Conservation (phyloP, 176 grass and related monocot genomes). For the Ensete ventricosum region DNA sequence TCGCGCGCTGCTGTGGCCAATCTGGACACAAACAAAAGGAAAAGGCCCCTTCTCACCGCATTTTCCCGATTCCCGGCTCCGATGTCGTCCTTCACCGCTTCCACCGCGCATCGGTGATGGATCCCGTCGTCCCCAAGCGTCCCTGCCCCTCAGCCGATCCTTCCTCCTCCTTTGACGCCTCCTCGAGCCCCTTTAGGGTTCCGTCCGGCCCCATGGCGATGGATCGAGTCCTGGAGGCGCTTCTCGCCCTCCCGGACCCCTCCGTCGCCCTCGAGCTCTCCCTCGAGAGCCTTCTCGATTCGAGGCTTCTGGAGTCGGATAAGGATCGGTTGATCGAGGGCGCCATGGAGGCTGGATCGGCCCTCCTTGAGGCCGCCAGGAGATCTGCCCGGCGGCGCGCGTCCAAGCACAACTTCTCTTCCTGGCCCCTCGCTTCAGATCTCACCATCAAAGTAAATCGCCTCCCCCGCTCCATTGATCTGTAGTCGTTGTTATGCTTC, state of each 20-base stretch:
- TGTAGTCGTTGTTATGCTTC: neutral
- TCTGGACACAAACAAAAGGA: too few species aligned
- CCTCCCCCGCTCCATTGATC: neutral
- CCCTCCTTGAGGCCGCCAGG: conserved; percentile 29
- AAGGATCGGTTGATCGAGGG: conserved; percentile 21
- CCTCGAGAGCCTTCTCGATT: conserved; percentile 29
- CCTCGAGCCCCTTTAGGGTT: neutral
- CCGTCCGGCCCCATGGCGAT: neutral
- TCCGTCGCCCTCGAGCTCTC: conserved; percentile 28
- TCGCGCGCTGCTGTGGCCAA: too few species aligned
- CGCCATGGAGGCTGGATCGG: conserved; percentile 20
- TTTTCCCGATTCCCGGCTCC: neutral
- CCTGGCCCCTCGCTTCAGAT: conserved; percentile 32
- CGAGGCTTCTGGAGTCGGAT: conserved; percentile 12
- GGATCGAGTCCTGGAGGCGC: conserved; percentile 13
- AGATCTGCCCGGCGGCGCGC: conserved; percentile 25
- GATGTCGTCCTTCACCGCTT: neutral
- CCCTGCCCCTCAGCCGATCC: neutral
- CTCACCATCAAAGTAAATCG: conserved; percentile 29
- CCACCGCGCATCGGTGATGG: neutral
- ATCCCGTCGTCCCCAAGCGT: conserved; percentile 2
- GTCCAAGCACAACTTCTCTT: conserved; percentile 21
- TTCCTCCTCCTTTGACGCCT: neutral
- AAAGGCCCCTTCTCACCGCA: neutral
- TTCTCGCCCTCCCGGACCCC: conserved; percentile 20